A percentile compares a stretch with the other conserved stretches of the same genome.
phyloP scores from a whole-genome alignment of 2,329 filamentous ascomycete species.

The Aspergillus piperis region DNA sequence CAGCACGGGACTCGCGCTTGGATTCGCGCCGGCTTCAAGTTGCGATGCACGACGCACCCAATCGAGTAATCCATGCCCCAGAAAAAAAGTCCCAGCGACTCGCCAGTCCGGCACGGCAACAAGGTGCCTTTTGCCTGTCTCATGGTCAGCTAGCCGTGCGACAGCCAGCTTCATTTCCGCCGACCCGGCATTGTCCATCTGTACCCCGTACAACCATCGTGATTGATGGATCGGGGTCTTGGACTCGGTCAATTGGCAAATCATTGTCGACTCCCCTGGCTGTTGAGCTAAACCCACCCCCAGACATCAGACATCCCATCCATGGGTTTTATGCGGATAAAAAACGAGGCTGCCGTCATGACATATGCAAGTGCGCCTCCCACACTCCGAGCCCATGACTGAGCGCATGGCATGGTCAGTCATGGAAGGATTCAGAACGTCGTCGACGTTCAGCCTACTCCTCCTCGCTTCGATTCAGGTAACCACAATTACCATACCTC shows the following conservation, averaged over 20 bases:
- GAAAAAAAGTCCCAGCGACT: not conserved
- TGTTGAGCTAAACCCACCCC: not conserved
- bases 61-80: not conserved
- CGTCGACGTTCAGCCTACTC: not conserved
- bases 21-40: conserved; percentile 5
- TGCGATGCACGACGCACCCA: conserved; percentile 3
- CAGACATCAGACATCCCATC: not conserved
- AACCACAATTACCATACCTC: conserved; percentile 10
- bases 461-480: not conserved
- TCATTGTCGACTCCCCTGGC: not conserved
- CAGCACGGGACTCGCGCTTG: conserved; percentile 6
- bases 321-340: conserved; percentile 4
- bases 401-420: conserved; percentile 3
- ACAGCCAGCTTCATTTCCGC: conserved; percentile 3
- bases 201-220: not conserved
- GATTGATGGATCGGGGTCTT: conserved; percentile 2
- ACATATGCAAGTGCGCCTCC: conserved; percentile 9
- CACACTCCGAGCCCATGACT: conserved; percentile 2
- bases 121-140: conserved; percentile 2
- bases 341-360: conserved; percentile 20
- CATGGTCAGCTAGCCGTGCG: conserved; percentile 2
- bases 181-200: conserved; percentile 7
- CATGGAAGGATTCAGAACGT: conserved; percentile 5
- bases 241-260: conserved; percentile 8
- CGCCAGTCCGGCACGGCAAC: conserved; percentile 7